Conservation (phyloP, 306 rosid species). For the Hylodesmum podocarpum region DNA sequence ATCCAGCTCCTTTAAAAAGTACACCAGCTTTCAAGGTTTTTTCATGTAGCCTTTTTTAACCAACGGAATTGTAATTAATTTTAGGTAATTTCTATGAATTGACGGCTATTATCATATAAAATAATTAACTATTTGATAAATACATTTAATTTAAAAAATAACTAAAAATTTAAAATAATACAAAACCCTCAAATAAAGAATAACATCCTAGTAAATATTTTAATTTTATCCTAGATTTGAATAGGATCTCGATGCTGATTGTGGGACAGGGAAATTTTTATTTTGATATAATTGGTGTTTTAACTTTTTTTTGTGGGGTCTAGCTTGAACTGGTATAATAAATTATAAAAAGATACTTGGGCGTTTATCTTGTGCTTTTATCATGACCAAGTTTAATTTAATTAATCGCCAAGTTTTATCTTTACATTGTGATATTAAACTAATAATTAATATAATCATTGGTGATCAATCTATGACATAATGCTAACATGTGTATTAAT, state of each 20-base stretch:
- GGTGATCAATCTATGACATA: background rate
- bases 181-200: too few species aligned
- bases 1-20: constrained; percentile 22
- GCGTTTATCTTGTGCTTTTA: background rate
- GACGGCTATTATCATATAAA: too few species aligned
- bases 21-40: constrained; percentile 5
- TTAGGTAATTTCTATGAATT: too few species aligned
- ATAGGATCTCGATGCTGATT: background rate
- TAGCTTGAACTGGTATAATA: background rate
- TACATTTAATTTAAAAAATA: too few species aligned
- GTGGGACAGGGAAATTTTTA: too few species aligned
- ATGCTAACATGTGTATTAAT: background rate
- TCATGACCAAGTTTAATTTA: background rate
- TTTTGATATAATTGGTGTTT: background rate
- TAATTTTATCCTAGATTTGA: background rate
- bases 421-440: background rate
- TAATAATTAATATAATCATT: background rate
- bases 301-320: background rate
- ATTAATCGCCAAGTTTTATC: background rate
- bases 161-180: too few species aligned
- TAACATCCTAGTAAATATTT: too few species aligned
- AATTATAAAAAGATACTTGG: background rate
- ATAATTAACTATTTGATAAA: too few species aligned
- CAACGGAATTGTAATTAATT: background rate
- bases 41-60: constrained; percentile 21